Conservation (phyloP, 164 flowering plant genomes). For the Nymphaea thermarum region DNA sequence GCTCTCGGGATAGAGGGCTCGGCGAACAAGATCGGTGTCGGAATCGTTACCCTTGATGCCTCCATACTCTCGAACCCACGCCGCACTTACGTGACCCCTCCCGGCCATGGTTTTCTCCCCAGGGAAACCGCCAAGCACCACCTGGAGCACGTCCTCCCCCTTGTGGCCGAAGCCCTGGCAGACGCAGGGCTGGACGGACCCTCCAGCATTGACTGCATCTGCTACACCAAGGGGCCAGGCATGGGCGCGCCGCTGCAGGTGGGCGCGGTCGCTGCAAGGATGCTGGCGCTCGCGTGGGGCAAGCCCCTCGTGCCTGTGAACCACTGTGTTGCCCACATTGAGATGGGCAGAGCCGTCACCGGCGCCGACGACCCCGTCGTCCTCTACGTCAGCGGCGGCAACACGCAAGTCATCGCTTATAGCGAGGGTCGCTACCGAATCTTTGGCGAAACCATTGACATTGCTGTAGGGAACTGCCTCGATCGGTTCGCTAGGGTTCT, state of each 20-base stretch:
- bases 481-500: constrained; percentile 90
- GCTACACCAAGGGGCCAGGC: constrained; percentile 96
- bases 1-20: constrained; percentile 93
- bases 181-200: constrained; percentile 38
- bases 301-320: constrained; percentile 92
- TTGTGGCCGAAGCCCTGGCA: constrained; percentile 56
- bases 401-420: constrained; percentile 92
- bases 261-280: constrained; percentile 62
- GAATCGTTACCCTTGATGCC: constrained; percentile 89
- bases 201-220: constrained; percentile 74
- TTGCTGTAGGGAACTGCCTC: constrained; percentile 96
- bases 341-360: constrained; percentile 92
- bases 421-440: constrained; percentile 88
- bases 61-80: constrained; percentile 83
- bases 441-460: constrained; percentile 97
- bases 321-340: constrained; percentile 97
- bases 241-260: constrained; percentile 98
- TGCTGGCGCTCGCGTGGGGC: constrained; percentile 78
- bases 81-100: constrained; percentile 93
- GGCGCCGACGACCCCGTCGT: constrained; percentile 95
- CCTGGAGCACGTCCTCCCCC: constrained; percentile 69
- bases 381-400: constrained; percentile 94
- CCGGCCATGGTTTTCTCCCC: constrained; percentile 95
- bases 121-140: constrained; percentile 96
- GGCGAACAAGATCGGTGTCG: constrained; percentile 95